Conservation (phyloP, 805 yeast species). For the Metschnikowia peoriensis region DNA sequence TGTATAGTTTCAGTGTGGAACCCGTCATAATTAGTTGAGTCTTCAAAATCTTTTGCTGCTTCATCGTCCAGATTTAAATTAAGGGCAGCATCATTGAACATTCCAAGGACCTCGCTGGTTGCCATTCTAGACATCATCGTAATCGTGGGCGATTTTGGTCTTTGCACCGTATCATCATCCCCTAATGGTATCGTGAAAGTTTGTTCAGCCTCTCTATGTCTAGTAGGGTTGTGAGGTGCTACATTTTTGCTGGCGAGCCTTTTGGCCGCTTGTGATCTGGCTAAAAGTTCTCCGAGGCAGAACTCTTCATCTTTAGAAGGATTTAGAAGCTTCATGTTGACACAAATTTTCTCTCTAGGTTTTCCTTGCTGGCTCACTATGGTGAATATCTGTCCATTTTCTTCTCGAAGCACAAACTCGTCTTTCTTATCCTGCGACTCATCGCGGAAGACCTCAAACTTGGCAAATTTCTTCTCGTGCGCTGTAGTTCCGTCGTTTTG, state of each 20-base stretch:
- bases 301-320: conserved; percentile 48
- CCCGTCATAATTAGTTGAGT: conserved; percentile 39
- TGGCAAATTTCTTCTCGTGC: conserved; percentile 25
- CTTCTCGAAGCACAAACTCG: conserved; percentile 11
- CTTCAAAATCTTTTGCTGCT: conserved; percentile 20
- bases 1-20: conserved; percentile 51
- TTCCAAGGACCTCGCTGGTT: conserved; percentile 64
- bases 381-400: conserved; percentile 43
- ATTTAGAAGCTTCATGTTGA: conserved; percentile 59
- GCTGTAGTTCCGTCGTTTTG: conserved; percentile 43
- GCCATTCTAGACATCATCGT: conserved; percentile 77
- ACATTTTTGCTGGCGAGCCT: not conserved
- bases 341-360: conserved; percentile 54
- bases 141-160: conserved; percentile 68
- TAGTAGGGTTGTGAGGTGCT: not conserved
- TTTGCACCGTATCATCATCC: conserved; percentile 27
- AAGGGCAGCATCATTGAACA: conserved; percentile 63
- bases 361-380: conserved; percentile 56
- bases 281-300: conserved; percentile 64
- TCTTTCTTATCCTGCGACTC: conserved; percentile 3
- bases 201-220: conserved; percentile 16
- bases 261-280: not conserved
- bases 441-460: conserved; percentile 20
- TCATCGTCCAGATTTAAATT: conserved; percentile 31
- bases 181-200: conserved; percentile 47